phyloP scores from a whole-genome alignment of 208 protist genomes.

The Acanthamoeba culbertsoni region DNA sequence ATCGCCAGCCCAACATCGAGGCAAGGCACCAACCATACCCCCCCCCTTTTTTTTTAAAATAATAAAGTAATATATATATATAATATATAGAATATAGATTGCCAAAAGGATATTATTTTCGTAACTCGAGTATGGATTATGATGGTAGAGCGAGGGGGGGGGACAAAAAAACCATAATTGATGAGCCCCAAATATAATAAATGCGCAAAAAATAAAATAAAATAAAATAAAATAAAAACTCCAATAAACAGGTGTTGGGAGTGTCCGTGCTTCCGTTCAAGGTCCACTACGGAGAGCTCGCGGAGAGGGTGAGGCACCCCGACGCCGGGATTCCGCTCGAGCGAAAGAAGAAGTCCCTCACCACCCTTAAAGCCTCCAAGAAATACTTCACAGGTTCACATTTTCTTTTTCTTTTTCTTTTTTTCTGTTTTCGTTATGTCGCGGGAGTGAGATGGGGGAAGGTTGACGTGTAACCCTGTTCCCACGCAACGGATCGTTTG shows the following conservation, averaged over 20 bases:
- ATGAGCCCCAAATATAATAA: neutral
- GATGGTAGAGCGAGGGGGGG: neutral
- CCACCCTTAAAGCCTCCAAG: neutral
- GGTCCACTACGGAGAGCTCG: neutral
- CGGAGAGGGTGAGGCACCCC: neutral
- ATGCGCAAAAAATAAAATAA: too few relatives aligned
- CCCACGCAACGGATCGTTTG: neutral
- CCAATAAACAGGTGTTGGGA: neutral
- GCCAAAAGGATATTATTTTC: neutral
- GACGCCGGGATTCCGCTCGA: neutral
- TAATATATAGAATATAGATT: too few relatives aligned
- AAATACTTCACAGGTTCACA: neutral
- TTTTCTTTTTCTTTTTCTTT: neutral
- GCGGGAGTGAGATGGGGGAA: too few relatives aligned
- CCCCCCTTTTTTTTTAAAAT: neutral
- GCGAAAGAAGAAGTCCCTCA: slow-evolving; percentile 6
- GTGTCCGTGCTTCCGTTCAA: neutral
- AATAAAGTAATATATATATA: too few relatives aligned
- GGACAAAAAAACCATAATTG: neutral
- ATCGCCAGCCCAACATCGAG: neutral
- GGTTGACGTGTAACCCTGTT: neutral
- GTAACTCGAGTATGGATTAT: neutral
- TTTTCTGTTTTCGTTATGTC: neutral
- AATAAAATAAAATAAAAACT: too few relatives aligned
- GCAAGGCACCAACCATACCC: neutral